Percentiles rank a stretch among this genome's conserved stretches.
Conservation (phyloP, 768 basidiomycete genomes). For the Podaxis sp. region DNA sequence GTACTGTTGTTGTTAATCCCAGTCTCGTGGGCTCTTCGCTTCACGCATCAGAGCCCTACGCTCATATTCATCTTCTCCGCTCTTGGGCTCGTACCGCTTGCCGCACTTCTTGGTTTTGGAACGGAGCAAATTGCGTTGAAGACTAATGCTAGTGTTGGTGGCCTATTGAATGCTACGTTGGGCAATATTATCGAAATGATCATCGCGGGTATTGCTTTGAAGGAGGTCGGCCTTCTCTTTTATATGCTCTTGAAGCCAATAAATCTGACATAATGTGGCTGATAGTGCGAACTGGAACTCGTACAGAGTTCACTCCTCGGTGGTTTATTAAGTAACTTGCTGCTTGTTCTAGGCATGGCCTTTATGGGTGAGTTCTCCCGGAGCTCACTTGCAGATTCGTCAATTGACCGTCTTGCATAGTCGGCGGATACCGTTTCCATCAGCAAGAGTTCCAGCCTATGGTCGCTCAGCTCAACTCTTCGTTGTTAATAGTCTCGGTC, state of each 20-base stretch:
- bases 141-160: constrained; percentile 45
- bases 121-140: constrained; percentile 49
- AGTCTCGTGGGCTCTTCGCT: constrained; percentile 45
- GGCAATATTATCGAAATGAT: constrained; percentile 53
- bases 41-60: constrained; percentile 39
- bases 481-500: constrained; percentile 64
- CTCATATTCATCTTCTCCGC: constrained; percentile 44
- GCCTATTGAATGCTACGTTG: constrained; percentile 48
- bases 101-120: constrained; percentile 45
- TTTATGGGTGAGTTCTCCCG: constrained; percentile 73
- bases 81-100: constrained; percentile 47
- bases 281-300: constrained; percentile 45
- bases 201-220: constrained; percentile 40
- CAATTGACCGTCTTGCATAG: constrained; percentile 15
- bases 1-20: constrained; percentile 45
- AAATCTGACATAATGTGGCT: constrained; percentile 16
- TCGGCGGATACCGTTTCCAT: constrained; percentile 44
- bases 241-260: not conserved
- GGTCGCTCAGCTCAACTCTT: constrained; percentile 61
- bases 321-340: constrained; percentile 59
- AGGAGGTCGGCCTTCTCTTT: constrained; percentile 20
- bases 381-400: constrained; percentile 15
- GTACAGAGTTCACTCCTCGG: constrained; percentile 51
- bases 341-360: constrained; percentile 82
- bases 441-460: constrained; percentile 52